Conservation (phyloP, 2,329 filamentous ascomycete species). For the Colletotrichum chlorophyti region DNA sequence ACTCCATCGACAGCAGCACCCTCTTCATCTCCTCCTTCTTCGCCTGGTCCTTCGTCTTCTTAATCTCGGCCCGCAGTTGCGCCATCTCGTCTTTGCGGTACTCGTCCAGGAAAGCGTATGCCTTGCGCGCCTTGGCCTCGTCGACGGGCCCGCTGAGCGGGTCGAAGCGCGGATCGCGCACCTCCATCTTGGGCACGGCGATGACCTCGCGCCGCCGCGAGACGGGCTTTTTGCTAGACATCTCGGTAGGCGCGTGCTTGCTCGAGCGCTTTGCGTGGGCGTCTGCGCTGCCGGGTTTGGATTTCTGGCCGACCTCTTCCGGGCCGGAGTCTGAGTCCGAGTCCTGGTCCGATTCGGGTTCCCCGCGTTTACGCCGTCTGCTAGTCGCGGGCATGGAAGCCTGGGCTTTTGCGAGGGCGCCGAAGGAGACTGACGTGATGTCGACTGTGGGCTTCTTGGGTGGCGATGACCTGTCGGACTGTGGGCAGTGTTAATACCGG, state of each 20-base stretch:
- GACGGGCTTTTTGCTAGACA: conserved; percentile 84
- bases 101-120: conserved; percentile 87
- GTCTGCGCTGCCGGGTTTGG: conserved; percentile 34
- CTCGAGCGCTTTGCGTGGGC: conserved; percentile 57
- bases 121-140: conserved; percentile 66
- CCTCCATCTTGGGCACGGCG: conserved; percentile 60
- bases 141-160: conserved; percentile 60
- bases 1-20: conserved; percentile 79
- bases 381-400: conserved; percentile 60
- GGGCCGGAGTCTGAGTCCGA: conserved; percentile 32
- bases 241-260: conserved; percentile 89
- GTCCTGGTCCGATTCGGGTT: conserved; percentile 35
- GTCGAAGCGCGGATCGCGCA: conserved; percentile 90
- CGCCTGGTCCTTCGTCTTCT: conserved; percentile 66
- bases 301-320: conserved; percentile 41
- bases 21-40: conserved; percentile 76
- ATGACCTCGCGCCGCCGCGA: conserved; percentile 80
- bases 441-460: conserved; percentile 45
- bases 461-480: conserved; percentile 29
- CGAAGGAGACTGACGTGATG: conserved; percentile 77
- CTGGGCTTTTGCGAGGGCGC: conserved; percentile 87
- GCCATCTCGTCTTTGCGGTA: conserved; percentile 87
- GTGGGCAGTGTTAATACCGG: conserved; percentile 33
- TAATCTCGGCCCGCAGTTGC: conserved; percentile 72
- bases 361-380: conserved; percentile 38